Base-by-base conservation (phyloP, 768 basidiomycete genomes). In the Rhizopogon vulgaris region DNA sequence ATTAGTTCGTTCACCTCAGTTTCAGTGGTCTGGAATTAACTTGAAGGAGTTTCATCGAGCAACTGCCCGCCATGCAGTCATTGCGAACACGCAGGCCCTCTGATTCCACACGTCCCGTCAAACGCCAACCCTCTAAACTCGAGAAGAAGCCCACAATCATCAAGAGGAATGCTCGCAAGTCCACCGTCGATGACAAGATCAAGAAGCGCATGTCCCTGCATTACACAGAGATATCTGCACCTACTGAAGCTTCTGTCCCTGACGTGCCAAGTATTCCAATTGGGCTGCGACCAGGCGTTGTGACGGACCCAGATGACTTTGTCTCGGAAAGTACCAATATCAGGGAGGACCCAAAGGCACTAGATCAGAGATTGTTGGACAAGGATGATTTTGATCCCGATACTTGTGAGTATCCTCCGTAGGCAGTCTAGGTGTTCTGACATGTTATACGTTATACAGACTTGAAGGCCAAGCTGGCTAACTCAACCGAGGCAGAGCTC, bases 151-250 rank as follows among this genome's bases (percentile, higher is more conserved):
- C 28, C 22, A 5, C 43, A 0, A 51, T 60, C 5, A 54, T 47
- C 8, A 59, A 73, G 59, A 67, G 76, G 56, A 76, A 78, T 64
- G 69, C 69, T 4, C 74, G 77, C 64, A 83, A 63, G 18, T 70
- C 70, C 7, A 54, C 68, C 51, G 77, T 84, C 54, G 78, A 93
- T 67, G 94, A 94, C 78, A 92, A 89, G 73, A 93, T 96, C 70
- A 93, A 92, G 79, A 92, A 92, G 70, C 87, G 94, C 63, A 87
- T 96, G 84, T 94, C 93, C 14, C 89, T 86, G 79, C 84, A 94
- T 65, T 96, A 90, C 79, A 90, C 87, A 37, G 88, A 90, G 58
- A 86, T 90, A 50, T 86, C 86, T 1, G 72, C 78, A n/a, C 87
- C 86, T 6, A 84, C 82, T 2, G 77, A 80, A 45, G 63, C 67